Conservation (phyloP, 2,329 filamentous ascomycete species). For the Fusarium nisikadoi region DNA sequence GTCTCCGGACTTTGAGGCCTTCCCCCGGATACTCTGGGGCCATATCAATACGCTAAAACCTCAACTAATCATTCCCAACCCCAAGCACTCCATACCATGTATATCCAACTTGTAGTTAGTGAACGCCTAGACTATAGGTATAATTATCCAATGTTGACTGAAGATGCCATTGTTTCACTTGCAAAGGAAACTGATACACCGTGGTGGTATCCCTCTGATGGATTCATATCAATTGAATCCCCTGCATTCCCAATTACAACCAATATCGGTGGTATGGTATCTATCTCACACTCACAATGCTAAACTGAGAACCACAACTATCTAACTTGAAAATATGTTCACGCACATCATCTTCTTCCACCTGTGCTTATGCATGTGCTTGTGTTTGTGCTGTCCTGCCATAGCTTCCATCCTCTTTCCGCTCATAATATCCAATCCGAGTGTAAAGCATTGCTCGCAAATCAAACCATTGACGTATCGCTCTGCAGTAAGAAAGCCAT, state of each 20-base stretch:
- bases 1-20: not conserved
- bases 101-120: not conserved
- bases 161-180: not conserved
- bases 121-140: not conserved
- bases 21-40: not conserved
- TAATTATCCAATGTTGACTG: not conserved
- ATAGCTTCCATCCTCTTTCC: not conserved
- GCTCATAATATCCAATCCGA: constrained; percentile 37
- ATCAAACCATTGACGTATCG: constrained; percentile 42
- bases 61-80: not conserved
- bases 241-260: constrained; percentile 29
- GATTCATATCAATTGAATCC: constrained; percentile 26
- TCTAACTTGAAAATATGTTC: constrained; percentile 35
- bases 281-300: constrained; percentile 42
- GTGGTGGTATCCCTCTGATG: not conserved
- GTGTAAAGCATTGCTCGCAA: constrained; percentile 23
- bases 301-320: constrained; percentile 35
- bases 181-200: not conserved
- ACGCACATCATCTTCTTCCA: constrained; percentile 9
- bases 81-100: not conserved
- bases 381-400: not conserved
- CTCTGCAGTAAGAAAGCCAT: constrained; percentile 45
- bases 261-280: constrained; percentile 37
- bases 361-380: constrained; percentile 1
- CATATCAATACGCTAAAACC: not conserved